Evolutionary conservation across 2,329 filamentous ascomycete species (phyloP), one percentile per base, ranked within the genome.

Genomic region (Phyllosticta ampelicida): DNA sequence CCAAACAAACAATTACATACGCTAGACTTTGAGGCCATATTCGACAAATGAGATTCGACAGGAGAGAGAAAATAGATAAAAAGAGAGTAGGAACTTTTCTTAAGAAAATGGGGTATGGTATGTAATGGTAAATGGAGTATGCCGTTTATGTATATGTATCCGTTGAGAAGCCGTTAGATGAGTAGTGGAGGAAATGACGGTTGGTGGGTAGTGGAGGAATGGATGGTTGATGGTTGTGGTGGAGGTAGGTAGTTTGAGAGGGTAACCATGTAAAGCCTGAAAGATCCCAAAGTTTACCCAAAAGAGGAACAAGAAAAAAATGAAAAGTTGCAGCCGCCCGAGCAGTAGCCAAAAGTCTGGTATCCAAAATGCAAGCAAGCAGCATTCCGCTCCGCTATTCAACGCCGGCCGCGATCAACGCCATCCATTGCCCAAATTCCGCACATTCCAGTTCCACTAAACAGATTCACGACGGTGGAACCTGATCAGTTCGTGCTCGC

Each of bases 401-500:
- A 44, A 44, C 36, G 36, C 36, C 36, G 36, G 36, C 13, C 36
- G 36, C 36, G 11, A 44, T 44, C 13, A 44, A 44, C 36, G 36
- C 36, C 36, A n/a, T 44, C 36, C 13, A 16, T 44, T 44, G 13
- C 36, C 36, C 16, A 44, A 44, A 44, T 4, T n/a, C 16, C n/a
- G 16, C 4, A 16, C 36, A 26, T 26, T 26, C 23, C 23, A 26
- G 23, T 26, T 26, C 23, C 23, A 26, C 23, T 8, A 26, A 26
- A 26, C 23, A 26, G 8, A 26, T 26, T 26, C 13, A 44, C 16
- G 13, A 8, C 36, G n/a, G n/a, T n/a, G n/a, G 50, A 5, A 53
- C 50, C 13, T 58, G 55, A 23, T 58, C 55, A 30, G 55, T 58
- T 18, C 55, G 26, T n/a, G 55, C 55, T 50, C 56, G 54, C 11